These are phyloP conservation scores for Acacia concinna DNA, from an alignment of 331 rosid genomes.

Conservation along the genomic window DNA sequence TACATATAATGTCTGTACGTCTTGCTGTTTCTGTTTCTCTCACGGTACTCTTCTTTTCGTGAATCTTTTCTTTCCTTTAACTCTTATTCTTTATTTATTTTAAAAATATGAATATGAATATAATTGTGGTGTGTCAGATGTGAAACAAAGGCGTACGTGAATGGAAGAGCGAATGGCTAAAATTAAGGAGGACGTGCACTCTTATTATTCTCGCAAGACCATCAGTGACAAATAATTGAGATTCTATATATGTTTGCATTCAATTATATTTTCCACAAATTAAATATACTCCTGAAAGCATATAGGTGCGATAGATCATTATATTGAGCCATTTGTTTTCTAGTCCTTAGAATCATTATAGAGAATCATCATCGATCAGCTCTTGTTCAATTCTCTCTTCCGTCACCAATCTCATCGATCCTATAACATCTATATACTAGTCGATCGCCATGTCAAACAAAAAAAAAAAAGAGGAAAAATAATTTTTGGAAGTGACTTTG, in stretches of 20 bases:
- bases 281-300: not conserved
- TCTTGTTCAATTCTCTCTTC: not conserved
- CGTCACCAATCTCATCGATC: not conserved
- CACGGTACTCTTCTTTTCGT: not conserved
- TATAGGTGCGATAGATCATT: not conserved
- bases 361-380: too few species aligned
- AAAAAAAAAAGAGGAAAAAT: not conserved
- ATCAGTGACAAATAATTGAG: not conserved
- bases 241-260: not conserved
- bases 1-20: not conserved
- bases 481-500: conserved; percentile 1
- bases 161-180: not conserved
- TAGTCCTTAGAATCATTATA: not conserved
- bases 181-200: not conserved
- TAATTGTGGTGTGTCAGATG: not conserved
- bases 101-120: not conserved
- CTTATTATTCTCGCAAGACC: not conserved
- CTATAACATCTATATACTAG: not conserved
- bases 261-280: not conserved
- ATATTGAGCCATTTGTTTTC: not conserved
- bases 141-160: conserved; percentile 19
- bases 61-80: not conserved
- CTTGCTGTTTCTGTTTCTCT: not conserved
- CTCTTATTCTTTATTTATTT: not conserved
- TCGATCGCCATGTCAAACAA: conserved; percentile 24